Evolutionary conservation across 495 filamentous ascomycete species (phyloP).

Genomic region (Neurospora intermedia): DNA sequence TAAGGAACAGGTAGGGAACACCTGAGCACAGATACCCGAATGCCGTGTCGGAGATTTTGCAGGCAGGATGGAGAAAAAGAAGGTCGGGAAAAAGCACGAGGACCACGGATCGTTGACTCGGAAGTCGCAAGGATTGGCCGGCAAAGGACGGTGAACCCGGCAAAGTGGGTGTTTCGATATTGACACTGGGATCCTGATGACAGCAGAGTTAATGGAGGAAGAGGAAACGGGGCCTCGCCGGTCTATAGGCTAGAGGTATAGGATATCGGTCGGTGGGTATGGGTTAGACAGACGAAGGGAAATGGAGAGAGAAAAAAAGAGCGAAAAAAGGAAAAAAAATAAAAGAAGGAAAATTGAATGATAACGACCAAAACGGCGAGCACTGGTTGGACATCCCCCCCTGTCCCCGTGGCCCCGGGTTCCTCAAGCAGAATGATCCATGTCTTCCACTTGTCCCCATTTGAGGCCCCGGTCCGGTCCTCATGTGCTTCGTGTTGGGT

Average conservation of each 20-base stretch:
- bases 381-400: background rate
- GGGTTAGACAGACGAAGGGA: background rate
- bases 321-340: background rate
- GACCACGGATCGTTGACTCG: background rate
- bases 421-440: background rate
- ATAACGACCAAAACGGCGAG: background rate
- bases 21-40: background rate
- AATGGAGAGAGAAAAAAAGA: background rate
- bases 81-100: background rate
- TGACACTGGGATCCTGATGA: background rate
- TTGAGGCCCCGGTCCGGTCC: background rate
- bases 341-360: background rate
- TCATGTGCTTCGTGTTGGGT: background rate
- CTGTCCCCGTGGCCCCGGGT: background rate
- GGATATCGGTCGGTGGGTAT: background rate
- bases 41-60: background rate
- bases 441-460: background rate
- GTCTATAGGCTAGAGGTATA: background rate
- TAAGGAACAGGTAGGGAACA: background rate
- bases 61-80: background rate
- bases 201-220: background rate
- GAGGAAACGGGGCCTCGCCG: background rate
- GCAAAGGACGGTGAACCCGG: background rate
- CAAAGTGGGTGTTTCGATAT: background rate
- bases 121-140: background rate